Base-by-base conservation (phyloP, 495 filamentous ascomycete species). In the Apodospora peruviana region DNA sequence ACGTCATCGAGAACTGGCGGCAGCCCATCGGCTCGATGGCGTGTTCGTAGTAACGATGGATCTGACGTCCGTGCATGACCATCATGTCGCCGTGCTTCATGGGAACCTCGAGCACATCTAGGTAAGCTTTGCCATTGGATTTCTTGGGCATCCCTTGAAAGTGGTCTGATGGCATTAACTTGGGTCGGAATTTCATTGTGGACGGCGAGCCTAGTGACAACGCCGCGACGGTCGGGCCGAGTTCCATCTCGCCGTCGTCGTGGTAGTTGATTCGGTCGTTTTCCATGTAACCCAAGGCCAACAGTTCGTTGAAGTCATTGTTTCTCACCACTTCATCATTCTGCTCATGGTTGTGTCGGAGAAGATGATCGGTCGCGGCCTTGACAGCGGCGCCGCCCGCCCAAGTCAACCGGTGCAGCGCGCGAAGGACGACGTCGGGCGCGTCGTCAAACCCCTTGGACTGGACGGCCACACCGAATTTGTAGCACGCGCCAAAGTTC, bases 401-500 rank as follows among this genome's bases (percentile, higher is more conserved):
- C 86, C 86, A 90, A 12, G 74, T 79, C 43, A 91, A 57, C 22
- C 83, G 75, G 5, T 80, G 72, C 3, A 88, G 62, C 2, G 77
- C 74, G 18, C 70, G 71, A 20, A 79, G 68, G 4, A 95, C 71
- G 0, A 71, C 67, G 5, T 63, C 48, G 0, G 80, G 79, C 0
- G 87, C 84, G 14, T 83, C 74, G 2, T 66, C 56, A 47, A 95
- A 91, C 2, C 68, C 69, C 38, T 64, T 79, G 0, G 84, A 85
- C 9, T 81, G 67, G 2, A 88, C 82, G 5, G 75, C 66, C 1
- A 88, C 86, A 11, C 87, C 77, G 52, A 84, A 95, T 52, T 94
- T 91, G 59, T 95, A 95, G 0, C 83, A 84, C 43, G 87, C 85
- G 0, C 90, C 86, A 64, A 78, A 87, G 62, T 91, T 94, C 9